Conservation (phyloP, 2,329 filamentous ascomycete genomes). For the Claviceps sorghi region DNA sequence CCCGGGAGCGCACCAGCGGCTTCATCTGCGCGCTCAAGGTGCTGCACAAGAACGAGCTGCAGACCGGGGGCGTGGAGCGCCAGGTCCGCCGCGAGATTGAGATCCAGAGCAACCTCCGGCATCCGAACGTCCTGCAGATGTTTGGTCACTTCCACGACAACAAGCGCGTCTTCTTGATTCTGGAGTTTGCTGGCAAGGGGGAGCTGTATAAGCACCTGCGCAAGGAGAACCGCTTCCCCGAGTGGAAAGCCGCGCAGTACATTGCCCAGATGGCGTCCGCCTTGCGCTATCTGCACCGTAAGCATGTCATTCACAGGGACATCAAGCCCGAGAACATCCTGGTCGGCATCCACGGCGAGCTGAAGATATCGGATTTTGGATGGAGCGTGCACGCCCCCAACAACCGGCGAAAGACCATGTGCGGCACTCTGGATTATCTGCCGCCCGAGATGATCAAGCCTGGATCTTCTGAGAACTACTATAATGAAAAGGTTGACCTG, state of each 20-base stretch:
- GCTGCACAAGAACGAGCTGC: conserved; percentile 55
- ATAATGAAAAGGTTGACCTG: conserved; percentile 88
- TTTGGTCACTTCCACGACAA: conserved; percentile 61
- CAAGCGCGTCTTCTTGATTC: conserved; percentile 56
- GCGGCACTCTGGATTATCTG: conserved; percentile 91
- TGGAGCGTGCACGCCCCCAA: conserved; percentile 98
- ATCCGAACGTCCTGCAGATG: conserved; percentile 48
- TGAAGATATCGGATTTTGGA: conserved; percentile 96
- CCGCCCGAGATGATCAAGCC: conserved; percentile 94
- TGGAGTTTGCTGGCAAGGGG: conserved; percentile 51
- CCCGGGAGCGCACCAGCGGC: conserved; percentile 48
- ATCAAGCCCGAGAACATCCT: conserved; percentile 23
- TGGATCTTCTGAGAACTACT: conserved; percentile 69
- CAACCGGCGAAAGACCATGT: conserved; percentile 86
- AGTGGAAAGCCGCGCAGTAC: conserved; percentile 56
- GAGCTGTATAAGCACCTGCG: conserved; percentile 60
- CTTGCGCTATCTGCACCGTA: conserved; percentile 16
- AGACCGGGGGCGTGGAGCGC: conserved; percentile 51
- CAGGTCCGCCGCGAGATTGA: conserved; percentile 60
- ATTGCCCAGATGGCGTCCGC: conserved; percentile 52
- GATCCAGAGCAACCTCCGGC: conserved; percentile 57
- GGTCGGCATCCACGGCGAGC: conserved; percentile 79
- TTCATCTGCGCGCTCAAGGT: conserved; percentile 62
- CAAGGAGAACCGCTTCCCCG: conserved; percentile 50
- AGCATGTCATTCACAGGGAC: conserved; percentile 19